Evolutionary conservation across 345 rosid genomes (phyloP), one percentile per base, ranked within the genome.

Genomic region (Syzygium aromaticum): DNA sequence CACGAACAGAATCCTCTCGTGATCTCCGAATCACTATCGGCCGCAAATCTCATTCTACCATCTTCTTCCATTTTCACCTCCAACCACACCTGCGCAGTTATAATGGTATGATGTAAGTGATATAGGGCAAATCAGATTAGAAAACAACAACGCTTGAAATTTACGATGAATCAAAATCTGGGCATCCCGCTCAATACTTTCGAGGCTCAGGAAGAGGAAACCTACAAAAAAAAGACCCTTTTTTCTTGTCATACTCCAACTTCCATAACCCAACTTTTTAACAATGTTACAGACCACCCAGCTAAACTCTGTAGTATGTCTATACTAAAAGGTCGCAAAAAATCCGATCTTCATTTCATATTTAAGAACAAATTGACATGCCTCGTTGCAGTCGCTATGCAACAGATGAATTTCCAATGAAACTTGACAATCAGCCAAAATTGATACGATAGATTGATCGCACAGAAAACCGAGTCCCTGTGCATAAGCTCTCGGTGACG

Each of bases 11-110:
- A 93, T 40, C 99, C 99, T 78, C 93, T 94, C 0, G 98, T 93
- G 46, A 96, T 91, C 89, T 98, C 99, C 7, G 98, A 95, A 88
- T 98, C 99, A 61, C 98, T 95, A 82, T 96, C 98, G 1, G 94
- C 99, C 91, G 87, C 90, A 67, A 98, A 96, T 86, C 94, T 91
- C 94, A 98, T 94, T 90, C 90, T 96, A 77, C 95, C 96, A 49
- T 91, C 91, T 22, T 86, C 84, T 87, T 94, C 99, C 54, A 96
- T 52, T 86, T 84, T 90, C 33, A 93, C 95, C 19, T 95, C 96
- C 38, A 98, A 89, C 99, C 99, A 98, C 78, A 96, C 99, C 85
- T 93, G 98, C 86, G 94, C 49, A 77, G 73, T 84, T 63, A 52
- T 84, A 21, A 84, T 23, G 57, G 17, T 19, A 77, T 46, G 46